Base-by-base conservation (phyloP, 2,329 filamentous ascomycete genomes). In the Fusarium illudens region DNA sequence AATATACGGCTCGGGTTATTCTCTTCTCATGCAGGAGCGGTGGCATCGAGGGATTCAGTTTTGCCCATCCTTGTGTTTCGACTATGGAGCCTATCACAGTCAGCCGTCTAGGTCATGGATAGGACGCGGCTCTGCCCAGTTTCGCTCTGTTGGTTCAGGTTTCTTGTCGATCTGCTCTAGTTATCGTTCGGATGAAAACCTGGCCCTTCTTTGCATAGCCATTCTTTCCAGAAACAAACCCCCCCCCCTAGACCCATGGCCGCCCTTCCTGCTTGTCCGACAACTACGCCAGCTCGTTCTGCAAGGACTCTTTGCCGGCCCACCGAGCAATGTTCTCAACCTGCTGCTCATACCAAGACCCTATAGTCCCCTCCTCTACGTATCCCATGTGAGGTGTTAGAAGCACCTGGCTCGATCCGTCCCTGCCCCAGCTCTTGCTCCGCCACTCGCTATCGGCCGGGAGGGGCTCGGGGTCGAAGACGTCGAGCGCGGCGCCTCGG, bases 301-400 rank as follows among this genome's bases (percentile, higher is more conserved):
- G 53, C 57, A 75, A 59, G 52, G 67, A 60, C 59, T 75, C 68
- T 46, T 64, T 65, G 50, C 65, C 64, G 25, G 57, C 68, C 82
- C 87, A 90, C 44, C 83, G 79, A 75, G 85, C 81, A 25, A 92
- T 68, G 72, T 90, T 91, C 72, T 87, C 85, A 2, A 84, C 88
- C 58, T 87, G 87, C 77, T 91, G 88, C 62, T 86, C 84, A 77
- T 92, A 92, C 89, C 90, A 92, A 7, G 80, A 79, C 50, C 84
- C 81, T 73, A 92, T 81, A 33, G 86, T 84, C n/a, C 85, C 87
- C 62, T 87, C 86, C 65, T 91, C 89, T 0, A 89, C 89, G 75
- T 92, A 93, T 0, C 90, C 91, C 85, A 91, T 92, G 76, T 94
- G 91, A 42, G 91, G 91, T 51, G 88, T 90, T 65, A 92, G 74